These are phyloP conservation scores for Picea abies DNA, from an alignment of 83 land plant species.

Conservation along the genomic window DNA sequence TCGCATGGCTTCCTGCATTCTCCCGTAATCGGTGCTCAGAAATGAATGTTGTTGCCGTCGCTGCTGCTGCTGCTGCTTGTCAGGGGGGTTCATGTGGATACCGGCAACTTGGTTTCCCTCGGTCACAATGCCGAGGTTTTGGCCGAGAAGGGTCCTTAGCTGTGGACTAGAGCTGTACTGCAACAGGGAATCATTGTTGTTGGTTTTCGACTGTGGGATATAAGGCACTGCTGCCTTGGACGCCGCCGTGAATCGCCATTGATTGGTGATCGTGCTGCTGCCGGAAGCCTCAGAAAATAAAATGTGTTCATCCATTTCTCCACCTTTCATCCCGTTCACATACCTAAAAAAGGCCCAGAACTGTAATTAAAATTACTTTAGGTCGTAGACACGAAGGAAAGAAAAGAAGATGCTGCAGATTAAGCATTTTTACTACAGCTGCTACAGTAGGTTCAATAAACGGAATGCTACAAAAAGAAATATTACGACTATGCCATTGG, in stretches of 20 bases:
- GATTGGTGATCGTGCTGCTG: conserved; percentile 26
- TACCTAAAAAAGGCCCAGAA: background rate
- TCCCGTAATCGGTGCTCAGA: conserved; percentile 25
- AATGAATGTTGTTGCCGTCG: conserved; percentile 26
- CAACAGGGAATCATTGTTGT: conserved; percentile 20
- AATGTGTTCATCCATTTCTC: conserved; percentile 37
- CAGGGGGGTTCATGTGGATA: background rate
- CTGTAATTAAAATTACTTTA: background rate
- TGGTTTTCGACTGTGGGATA: conserved; percentile 18
- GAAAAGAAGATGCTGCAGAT: too few species aligned
- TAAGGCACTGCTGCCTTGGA: conserved; percentile 17
- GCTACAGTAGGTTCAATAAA: too few species aligned
- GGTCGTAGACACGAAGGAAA: too few species aligned
- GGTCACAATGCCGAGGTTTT: conserved; percentile 6
- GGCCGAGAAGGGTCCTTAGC: conserved; percentile 19
- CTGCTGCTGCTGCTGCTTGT: conserved; percentile 7
- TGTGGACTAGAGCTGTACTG: conserved; percentile 21
- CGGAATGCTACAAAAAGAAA: too few species aligned
- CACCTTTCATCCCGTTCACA: conserved; percentile 12
- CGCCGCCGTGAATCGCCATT: conserved; percentile 40
- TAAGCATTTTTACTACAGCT: too few species aligned
- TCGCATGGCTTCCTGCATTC: conserved; percentile 20
- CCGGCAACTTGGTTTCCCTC: conserved; percentile 4
- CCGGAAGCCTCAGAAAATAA: conserved; percentile 46
- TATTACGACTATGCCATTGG: too few species aligned